Percentiles rank a stretch among this genome's conserved stretches.
phyloP scores from a whole-genome alignment of 441 rosid genomes.

The Adansonia grandidieri region DNA sequence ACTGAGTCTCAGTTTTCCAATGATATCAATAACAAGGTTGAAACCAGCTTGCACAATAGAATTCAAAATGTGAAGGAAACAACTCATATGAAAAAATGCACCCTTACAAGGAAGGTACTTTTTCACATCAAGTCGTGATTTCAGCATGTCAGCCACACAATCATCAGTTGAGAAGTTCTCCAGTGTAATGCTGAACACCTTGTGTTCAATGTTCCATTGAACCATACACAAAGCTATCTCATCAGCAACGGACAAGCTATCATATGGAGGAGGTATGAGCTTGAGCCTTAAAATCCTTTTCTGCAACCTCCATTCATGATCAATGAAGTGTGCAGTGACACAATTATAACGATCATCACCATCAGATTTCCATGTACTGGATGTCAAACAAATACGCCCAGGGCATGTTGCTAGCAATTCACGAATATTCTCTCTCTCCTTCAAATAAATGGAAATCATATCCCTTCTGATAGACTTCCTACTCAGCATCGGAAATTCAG shows the following conservation, averaged over 20 bases:
- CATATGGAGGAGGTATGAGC: constrained; percentile 32
- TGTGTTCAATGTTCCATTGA: constrained; percentile 37
- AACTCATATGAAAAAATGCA: constrained; percentile 23
- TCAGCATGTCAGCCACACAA: constrained; percentile 31
- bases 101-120: constrained; percentile 30
- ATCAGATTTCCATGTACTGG: constrained; percentile 28
- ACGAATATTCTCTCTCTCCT: constrained; percentile 26
- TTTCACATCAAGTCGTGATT: constrained; percentile 29
- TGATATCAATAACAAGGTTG: constrained; percentile 22
- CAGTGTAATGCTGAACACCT: constrained; percentile 31
- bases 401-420: constrained; percentile 35
- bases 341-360: constrained; percentile 30
- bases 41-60: constrained; percentile 30
- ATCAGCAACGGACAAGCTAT: constrained; percentile 28
- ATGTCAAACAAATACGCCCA: constrained; percentile 35
- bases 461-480: constrained; percentile 27
- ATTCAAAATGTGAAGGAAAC: constrained; percentile 29
- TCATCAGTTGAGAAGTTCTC: constrained; percentile 25
- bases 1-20: constrained; percentile 29
- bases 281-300: constrained; percentile 33
- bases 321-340: constrained; percentile 26
- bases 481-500: constrained; percentile 29
- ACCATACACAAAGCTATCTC: constrained; percentile 34
- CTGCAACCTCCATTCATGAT: constrained; percentile 36
- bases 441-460: constrained; percentile 26